Evolutionary conservation across 192 early-diverging fungal species (phyloP), one percentile per base, ranked within the genome.

Genomic region (Dispira simplex): DNA sequence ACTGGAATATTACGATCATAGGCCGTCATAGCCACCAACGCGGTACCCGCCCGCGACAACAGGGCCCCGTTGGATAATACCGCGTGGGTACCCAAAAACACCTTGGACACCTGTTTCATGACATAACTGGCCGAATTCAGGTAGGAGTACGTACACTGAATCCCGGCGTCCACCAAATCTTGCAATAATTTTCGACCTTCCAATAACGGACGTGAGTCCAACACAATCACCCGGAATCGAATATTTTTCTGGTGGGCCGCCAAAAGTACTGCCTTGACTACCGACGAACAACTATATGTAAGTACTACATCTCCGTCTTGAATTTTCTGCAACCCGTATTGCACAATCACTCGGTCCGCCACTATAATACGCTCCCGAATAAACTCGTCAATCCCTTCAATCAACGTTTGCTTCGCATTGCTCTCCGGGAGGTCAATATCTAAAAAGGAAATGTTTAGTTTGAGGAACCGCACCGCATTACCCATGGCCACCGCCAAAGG

Each of bases 401-500:
- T 69, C 57, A 97, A 75, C 46, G 78, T 68, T 57, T 73, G 65
- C 74, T 77, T 88, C 57, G 91, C 93, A 63, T 90, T 85, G 62
- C 85, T 84, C 68, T 97, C 96, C 1, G 87, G 74, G n/a, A 89
- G 72, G 43, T 90, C 87, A 48, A 85, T 73, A 63, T 85, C 80
- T n/a, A 86, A 73, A 62, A 83, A 78, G 8, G 84, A 73, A 68
- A 97, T 90, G 69, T 92, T 86, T 67, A 81, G 79, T 75, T 97
- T 97, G 46, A 99, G 70, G 64, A 82, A 86, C 46, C 92, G 81
- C 63, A 97, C 93, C 23, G 90, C 90, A 23, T 87, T 91, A 64
- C 87, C 85, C 93, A 99, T 97, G 70, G 88, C 88, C 32, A 91
- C 82, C n/a, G 90, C 88, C 79, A 97, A 83, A 8, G 86, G 80